Conservation (phyloP, 768 basidiomycete genomes). For the Hericium erinaceus region DNA sequence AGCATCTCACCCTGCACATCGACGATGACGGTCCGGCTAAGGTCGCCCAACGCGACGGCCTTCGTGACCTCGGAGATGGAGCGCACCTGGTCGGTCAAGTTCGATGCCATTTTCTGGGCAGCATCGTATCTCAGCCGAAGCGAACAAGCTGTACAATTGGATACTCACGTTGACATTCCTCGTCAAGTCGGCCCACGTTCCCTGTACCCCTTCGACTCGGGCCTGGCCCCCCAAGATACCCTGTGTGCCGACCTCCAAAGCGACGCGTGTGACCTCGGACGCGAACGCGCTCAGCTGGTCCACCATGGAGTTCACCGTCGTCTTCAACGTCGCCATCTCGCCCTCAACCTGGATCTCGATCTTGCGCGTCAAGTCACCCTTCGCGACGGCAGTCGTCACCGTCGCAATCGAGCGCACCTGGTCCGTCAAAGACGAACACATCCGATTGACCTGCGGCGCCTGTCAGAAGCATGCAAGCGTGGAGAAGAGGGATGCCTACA, state of each 20-base stretch:
- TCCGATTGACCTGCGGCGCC: constrained; percentile 50
- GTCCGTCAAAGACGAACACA: constrained; percentile 70
- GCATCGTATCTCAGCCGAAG: background rate
- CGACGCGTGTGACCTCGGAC: constrained; percentile 70
- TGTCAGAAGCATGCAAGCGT: background rate
- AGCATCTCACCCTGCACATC: constrained; percentile 95
- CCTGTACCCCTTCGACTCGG: constrained; percentile 77
- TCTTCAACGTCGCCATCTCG: constrained; percentile 76
- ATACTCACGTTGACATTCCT: constrained; percentile 69
- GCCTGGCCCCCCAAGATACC: constrained; percentile 86
- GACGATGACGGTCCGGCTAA: constrained; percentile 78
- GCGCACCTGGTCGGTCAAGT: constrained; percentile 79
- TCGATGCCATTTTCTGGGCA: constrained; percentile 74
- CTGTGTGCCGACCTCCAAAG: constrained; percentile 79
- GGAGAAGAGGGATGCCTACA: constrained; percentile 27
- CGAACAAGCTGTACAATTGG: background rate
- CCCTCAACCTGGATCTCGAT: constrained; percentile 81
- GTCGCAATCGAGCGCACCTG: constrained; percentile 71
- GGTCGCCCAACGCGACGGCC: constrained; percentile 74
- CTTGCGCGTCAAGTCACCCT: constrained; percentile 82
- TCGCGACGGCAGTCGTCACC: constrained; percentile 81
- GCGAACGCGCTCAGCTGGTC: constrained; percentile 79
- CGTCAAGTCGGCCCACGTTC: constrained; percentile 85
- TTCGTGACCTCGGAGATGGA: constrained; percentile 84
- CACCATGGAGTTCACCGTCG: constrained; percentile 85